Evolutionary conservation across 2,329 filamentous ascomycete genomes (phyloP), one percentile per base, ranked within the genome.

Genomic region (Dendryphion nanum): DNA sequence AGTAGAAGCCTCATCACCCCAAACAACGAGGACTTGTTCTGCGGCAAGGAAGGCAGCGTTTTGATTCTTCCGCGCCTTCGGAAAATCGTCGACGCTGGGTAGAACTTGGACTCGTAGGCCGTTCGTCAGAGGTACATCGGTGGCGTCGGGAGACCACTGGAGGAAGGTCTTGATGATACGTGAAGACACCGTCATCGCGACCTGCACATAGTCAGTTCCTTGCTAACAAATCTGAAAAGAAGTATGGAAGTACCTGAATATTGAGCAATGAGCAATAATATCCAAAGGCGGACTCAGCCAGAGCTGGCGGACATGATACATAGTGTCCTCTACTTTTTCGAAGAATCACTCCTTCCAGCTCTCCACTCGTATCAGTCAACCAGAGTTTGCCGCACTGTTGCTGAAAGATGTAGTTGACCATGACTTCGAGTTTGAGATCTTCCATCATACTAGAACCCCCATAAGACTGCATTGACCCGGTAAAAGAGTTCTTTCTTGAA

Each of bases 351-450:
- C 86, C 86, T 61, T 89, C 85, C 5, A 81, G 64, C 48, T 83
- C 78, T 10, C 82, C 83, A 33, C 75, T 81, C 23, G 77, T 79
- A 51, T 87, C 82, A 20, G 79, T 79, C 15, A 89, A 81, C 86
- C 86, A 89, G 21, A 88, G 74, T 44, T 81, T 78, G 10, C 79
- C 77, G 56, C 83, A 88, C 66, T 89, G 85, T 60, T 89, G 84
- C 63, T 89, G 85, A 64, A 88, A 88, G 18, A 90, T 72, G 61
- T 87, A 88, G 66, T 86, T 89, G 43, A 86, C 84, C 85, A 89
- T 89, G 44, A 89, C 83, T 63, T 89, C 85, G 56, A 88, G 82
- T 64, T 85, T 86, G 65, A 88, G 85, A 45, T 86, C 83, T 42
- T 86, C 82, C 43, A 53, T 47, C 8, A 51, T 38, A 3, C 40